Percentiles rank a stretch among this genome's conserved stretches.
These are phyloP conservation scores for Aspergillus terreus DNA, from an alignment of 2,329 filamentous ascomycete genomes.

Conservation along the genomic window DNA sequence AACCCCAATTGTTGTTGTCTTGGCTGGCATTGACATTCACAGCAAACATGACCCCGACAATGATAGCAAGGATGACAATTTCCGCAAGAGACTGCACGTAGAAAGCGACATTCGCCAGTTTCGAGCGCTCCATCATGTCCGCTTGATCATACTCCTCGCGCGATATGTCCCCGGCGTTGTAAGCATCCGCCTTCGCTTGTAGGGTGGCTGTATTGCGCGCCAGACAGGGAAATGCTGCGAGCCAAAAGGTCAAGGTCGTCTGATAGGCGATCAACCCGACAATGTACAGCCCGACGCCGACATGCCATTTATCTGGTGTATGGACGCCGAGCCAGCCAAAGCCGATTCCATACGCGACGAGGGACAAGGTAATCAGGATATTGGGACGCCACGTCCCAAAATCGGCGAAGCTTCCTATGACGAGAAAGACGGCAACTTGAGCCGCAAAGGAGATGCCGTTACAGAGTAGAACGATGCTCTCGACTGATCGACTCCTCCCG, in stretches of 20 bases:
- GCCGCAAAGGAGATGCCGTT: conserved; percentile 68
- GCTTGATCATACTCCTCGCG: conserved; percentile 58
- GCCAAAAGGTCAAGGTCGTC: conserved; percentile 66
- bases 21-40: conserved; percentile 57
- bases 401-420: conserved; percentile 52
- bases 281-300: conserved; percentile 61
- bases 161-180: conserved; percentile 50
- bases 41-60: conserved; percentile 62
- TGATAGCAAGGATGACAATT: conserved; percentile 60
- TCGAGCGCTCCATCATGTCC: conserved; percentile 61
- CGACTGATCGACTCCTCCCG: conserved; percentile 56
- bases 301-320: conserved; percentile 56
- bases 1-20: conserved; percentile 63
- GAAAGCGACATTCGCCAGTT: conserved; percentile 61
- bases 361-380: conserved; percentile 59
- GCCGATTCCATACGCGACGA: conserved; percentile 60
- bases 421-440: conserved; percentile 53
- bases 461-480: conserved; percentile 61
- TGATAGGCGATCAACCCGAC: conserved; percentile 65
- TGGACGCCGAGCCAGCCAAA: conserved; percentile 67
- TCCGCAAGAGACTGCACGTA: conserved; percentile 62
- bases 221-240: conserved; percentile 59
- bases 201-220: conserved; percentile 53
- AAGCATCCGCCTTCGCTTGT: conserved; percentile 48
- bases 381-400: conserved; percentile 63